phyloP scores from a whole-genome alignment of 164 flowering plant species.

The Liriodendron chinense region DNA sequence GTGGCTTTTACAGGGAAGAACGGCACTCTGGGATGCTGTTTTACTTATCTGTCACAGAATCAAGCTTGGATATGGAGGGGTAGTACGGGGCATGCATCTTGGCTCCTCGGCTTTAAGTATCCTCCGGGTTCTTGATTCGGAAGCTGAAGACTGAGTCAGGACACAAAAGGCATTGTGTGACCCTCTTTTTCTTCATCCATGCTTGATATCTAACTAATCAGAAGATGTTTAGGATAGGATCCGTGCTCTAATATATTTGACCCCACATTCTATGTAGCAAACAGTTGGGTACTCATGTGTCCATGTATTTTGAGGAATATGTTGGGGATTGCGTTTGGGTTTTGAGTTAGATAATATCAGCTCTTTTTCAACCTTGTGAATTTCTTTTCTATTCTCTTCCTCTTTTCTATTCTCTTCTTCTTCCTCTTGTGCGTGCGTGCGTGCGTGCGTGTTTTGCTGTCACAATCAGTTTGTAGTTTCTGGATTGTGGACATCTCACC shows the following conservation, averaged over 20 bases:
- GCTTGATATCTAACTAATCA: not conserved
- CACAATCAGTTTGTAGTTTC: no score
- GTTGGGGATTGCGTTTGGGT: no score
- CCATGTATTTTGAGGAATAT: no score
- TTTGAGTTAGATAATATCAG: no score
- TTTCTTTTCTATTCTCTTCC: no score
- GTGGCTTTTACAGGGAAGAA: slow-evolving; percentile 70
- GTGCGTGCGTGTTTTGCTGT: no score
- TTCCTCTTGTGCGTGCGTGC: no score
- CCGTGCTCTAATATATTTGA: not conserved
- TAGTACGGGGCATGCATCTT: slow-evolving; percentile 89
- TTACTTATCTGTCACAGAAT: slow-evolving; percentile 76
- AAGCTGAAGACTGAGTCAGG: slow-evolving; percentile 44
- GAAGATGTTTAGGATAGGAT: not conserved
- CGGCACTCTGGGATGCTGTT: slow-evolving; percentile 93
- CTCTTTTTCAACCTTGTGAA: no score
- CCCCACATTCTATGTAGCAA: not conserved
- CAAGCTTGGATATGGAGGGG: slow-evolving; percentile 65
- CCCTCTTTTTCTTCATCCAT: not conserved
- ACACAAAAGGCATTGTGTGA: not conserved
- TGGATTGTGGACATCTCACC: no score
- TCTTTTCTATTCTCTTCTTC: no score
- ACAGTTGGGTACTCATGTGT: no score
- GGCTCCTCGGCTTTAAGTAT: slow-evolving; percentile 77
- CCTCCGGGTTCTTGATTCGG: slow-evolving; percentile 65